Evolutionary conservation across 2,329 filamentous ascomycete genomes (phyloP), one percentile per base, ranked within the genome.

Genomic region (Fusarium sarcochroum): DNA sequence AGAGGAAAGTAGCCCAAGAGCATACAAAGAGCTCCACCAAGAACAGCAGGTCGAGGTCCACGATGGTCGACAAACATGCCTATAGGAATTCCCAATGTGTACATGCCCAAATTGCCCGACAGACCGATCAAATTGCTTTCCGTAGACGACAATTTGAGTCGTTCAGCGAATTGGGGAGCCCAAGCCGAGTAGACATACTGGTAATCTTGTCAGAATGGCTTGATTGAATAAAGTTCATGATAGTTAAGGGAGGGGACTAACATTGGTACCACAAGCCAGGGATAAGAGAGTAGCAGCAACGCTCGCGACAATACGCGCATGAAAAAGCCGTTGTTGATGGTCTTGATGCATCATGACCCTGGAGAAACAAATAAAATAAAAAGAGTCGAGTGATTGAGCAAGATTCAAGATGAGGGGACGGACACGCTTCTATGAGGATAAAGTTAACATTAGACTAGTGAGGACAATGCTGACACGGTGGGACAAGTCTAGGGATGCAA

Each of bases 141-240:
- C 4, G 95, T 98, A n/a, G 96, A 91, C 15, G 94, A 94, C 64
- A 98, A 88, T 77, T 91, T 90, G 73, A 99, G 85, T 72, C 88
- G 90, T 75, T 97, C 90, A 49, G 94, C 94, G 77, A 98, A 98
- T 80, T 98, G 94, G 20, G 96, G 96, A 15, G 93, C 94, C 94
- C 96, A 99, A 80, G 95, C 95, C 56, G 94, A 98, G 81, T 98
- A 99, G 76, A 94, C 95, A 88, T 99, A 98, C 93, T 98, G 76
- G 49, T 52, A 18, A 49, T 32, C 46, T 52, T 47, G 58, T 72
- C 66, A 63, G 55, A 48, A 48, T 10, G 37, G 20, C 32, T 54
- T 41, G 15, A 38, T 9, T 30, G 11, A 27, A 35, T 17, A 54
- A 47, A 41, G 23, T 42, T 3, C 10, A 30, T 30, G 27, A 35